Evolutionary conservation across 768 basidiomycete genomes (phyloP), one percentile per base, ranked within the genome.

Genomic region (Amanita jacksonii): DNA sequence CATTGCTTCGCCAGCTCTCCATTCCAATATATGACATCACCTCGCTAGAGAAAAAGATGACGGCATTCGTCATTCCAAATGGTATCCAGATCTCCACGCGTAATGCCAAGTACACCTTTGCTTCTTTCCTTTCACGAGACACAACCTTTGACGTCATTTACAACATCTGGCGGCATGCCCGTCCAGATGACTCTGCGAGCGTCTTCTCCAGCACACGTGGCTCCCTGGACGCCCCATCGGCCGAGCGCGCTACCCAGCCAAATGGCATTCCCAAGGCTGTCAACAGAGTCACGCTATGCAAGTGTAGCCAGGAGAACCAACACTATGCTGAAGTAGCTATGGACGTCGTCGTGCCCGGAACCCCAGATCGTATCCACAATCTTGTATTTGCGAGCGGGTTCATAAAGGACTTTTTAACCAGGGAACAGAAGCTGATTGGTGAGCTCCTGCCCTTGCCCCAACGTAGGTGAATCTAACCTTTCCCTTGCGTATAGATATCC

Each of bases 311-410:
- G 56, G 73, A 75, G 6, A 79, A 78, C 0, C 65, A 67, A 46
- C 93, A 96, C 60, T 81, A 76, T 49, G 52, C 66, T 6, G 89
- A 93, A 62, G 67, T 67, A 10, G 82, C 85, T 7, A 66, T 96
- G 67, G 86, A 94, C 50, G 69, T 72, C 3, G 69, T 84, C 2
- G 67, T 98, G 35, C 90, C 92, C 23, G 89, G 90, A 22, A 83
- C 90, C 1, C 96, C 96, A 2, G 93, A 98, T 57, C 83, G 86
- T 67, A 88, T 98, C 36, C 86, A 96, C 66, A 92, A 90, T 58
- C 68, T 99, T 55, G 89, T 98, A 70, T 98, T 98, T 57, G 81
- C 90, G 36, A 93, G 90, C 62, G 92, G 80, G 30, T 98, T 96
- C 64, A 81, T 93, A 54, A 96, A 93, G 62, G 87, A 87, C 33